Conservation (phyloP, 352 stramenopile species). For the Elongisporangium senticosum region DNA sequence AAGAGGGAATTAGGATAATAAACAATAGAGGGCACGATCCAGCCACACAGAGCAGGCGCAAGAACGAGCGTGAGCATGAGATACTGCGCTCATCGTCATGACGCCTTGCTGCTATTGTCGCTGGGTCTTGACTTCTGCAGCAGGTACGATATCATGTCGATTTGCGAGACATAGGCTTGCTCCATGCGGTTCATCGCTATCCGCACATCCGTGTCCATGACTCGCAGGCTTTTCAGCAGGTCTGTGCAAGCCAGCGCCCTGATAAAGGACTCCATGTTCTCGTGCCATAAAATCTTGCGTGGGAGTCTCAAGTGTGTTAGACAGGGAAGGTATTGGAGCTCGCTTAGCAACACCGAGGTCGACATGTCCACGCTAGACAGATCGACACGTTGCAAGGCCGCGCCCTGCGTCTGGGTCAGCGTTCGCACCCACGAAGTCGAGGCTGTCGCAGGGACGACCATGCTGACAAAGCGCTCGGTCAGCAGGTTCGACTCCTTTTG, state of each 20-base stretch:
- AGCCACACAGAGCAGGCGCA: no score
- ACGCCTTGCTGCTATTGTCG: background rate
- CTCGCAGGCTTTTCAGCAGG: conserved; percentile 39
- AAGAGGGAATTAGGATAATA: background rate
- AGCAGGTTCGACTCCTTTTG: conserved; percentile 41
- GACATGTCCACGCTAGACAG: conserved; percentile 46
- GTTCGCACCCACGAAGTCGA: conserved; percentile 63
- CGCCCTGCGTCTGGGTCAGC: conserved; percentile 40
- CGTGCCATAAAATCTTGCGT: conserved; percentile 50
- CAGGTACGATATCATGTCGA: conserved; percentile 62
- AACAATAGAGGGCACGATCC: background rate
- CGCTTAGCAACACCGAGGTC: conserved; percentile 56
- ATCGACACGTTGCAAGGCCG: conserved; percentile 60
- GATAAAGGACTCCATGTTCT: conserved; percentile 74
- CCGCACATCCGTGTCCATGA: conserved; percentile 55
- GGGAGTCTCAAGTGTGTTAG: conserved; percentile 64
- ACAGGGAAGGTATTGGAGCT: conserved; percentile 41
- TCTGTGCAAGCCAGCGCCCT: conserved; percentile 47
- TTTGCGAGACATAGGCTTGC: conserved; percentile 57
- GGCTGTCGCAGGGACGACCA: conserved; percentile 38
- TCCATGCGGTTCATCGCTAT: conserved; percentile 69
- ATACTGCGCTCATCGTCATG: conserved; percentile 1
- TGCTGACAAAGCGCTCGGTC: conserved; percentile 56
- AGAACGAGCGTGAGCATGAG: background rate
- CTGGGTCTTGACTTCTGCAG: conserved; percentile 19